Evolutionary conservation across 2,329 filamentous ascomycete genomes (phyloP), one percentile per base, ranked within the genome.

Genomic region (Ophiostoma sp.): DNA sequence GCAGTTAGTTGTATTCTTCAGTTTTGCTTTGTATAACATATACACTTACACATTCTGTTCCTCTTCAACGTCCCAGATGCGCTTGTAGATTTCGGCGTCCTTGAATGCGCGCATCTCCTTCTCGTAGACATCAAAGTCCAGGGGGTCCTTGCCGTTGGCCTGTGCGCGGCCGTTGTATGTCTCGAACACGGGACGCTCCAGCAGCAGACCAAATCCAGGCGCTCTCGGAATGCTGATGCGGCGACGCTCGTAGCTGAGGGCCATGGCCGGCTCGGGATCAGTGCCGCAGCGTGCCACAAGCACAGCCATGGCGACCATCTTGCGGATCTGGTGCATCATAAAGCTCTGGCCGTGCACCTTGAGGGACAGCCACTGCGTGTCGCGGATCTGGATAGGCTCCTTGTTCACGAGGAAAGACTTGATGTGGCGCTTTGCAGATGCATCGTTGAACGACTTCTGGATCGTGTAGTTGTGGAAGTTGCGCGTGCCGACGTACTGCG

Each of bases 271-370:
- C 4, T 89, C 83, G 4, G 91, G 84, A 23, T 89, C 89, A n/a
- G 89, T 89, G 68, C 93, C 95, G 78, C 91, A 96, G 52, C 95
- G 89, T 7, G 96, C 90, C 6, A 94, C 83, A 72, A 99, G 84
- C 44, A 92, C 88, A 10, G 89, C 92, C 90, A 99, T 93, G 70
- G 92, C 93, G 20, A 99, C 92, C 95, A 99, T 98, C 81, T 98
- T 99, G 76, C 95, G 90, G 79, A 99, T 99, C 82, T 99, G 95
- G 80, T 99, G 95, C 95, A 99, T 99, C 95, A 99, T 99, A 85
- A 99, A 99, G 77, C 90, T 94, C 80, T 99, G 95, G 0, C 95
- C 95, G 79, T 99, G 95, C 33, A 99, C 94, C 78, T 96, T 97
- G 74, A 98, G 84, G 62, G 91, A 95, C 4, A 99, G 84, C 95